phyloP scores from a whole-genome alignment of 371 early-diverging fungal genomes.

The Mortierella sp. region DNA sequence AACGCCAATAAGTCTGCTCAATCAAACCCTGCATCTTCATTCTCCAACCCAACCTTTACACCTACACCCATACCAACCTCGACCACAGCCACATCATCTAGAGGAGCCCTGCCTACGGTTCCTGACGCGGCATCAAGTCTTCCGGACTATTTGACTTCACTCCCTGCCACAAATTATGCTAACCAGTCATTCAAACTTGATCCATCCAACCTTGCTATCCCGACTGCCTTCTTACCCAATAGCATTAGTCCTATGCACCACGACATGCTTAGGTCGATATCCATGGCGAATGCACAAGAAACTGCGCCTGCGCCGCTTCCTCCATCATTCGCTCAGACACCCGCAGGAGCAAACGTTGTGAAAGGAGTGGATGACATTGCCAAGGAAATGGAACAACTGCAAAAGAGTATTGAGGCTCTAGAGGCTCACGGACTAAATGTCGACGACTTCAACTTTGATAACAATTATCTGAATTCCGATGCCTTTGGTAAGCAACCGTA shows the following conservation, averaged over 20 bases:
- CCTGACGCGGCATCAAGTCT: conserved; percentile 5
- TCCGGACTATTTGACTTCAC: conserved; percentile 31
- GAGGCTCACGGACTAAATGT: conserved; percentile 20
- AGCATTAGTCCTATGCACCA: conserved; percentile 32
- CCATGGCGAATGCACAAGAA: conserved; percentile 31
- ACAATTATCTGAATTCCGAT: conserved; percentile 10
- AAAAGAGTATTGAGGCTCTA: conserved; percentile 32
- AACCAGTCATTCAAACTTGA: conserved; percentile 32
- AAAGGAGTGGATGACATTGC: conserved; percentile 42
- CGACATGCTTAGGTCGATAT: conserved; percentile 34
- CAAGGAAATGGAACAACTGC: conserved; percentile 33
- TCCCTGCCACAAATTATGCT: conserved; percentile 13
- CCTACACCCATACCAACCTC: background rate
- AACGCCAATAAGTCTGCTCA: conserved; percentile 21
- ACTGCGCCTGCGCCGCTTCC: conserved; percentile 19
- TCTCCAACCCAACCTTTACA: background rate
- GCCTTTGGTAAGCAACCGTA: conserved; percentile 14
- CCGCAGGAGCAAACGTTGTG: conserved; percentile 22
- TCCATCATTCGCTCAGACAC: conserved; percentile 29
- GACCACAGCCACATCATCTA: background rate
- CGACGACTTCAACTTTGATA: conserved; percentile 18
- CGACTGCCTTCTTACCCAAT: conserved; percentile 39
- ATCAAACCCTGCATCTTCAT: conserved; percentile 11
- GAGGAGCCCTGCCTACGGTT: conserved; percentile 11
- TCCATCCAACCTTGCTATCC: conserved; percentile 31